Base-by-base conservation (phyloP, 2,329 filamentous ascomycete species). In the Ploettnerulaceae sp. region DNA sequence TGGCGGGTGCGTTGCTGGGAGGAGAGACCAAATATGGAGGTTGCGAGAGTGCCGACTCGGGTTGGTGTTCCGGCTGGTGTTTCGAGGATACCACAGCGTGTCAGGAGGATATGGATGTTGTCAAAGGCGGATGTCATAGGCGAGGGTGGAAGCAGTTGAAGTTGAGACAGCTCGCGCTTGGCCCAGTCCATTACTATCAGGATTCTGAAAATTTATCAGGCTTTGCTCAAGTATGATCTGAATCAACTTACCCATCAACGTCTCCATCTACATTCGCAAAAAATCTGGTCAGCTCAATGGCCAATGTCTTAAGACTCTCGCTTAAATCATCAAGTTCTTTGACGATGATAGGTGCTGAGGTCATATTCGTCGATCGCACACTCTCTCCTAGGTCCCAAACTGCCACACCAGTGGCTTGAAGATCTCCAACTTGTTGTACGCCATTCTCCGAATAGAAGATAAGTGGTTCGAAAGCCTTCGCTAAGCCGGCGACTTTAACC, bases 101-200 rank as follows among this genome's bases (percentile, higher is more conserved):
- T 84, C 47, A 95, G 76, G 29, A 91, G 68, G 57, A 78, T 82
- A 71, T 95, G 87, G 37, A 95, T 71, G 63, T 94, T 95, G 66
- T 89, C 86, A 63, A 89, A 89, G 33, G 85, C 78, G 9, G 81
- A 80, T 14, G 83, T 79, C 17, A 94, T 69, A 2, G 81, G 76
- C 33, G 76, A 78, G 1, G 77, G 75, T 5, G 81, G 79, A 15
- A 76, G 69, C 17, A 73, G 72, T 51, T 81, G 77, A 47, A 93
- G 71, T 35, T 82, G 81, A 50, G 81, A 74, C 11, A 97, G 78
- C 65, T 96, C 89, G 55, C 89, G 82, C 61, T 85, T 85, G 11
- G 89, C 87, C 91, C 91, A 96, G 63, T 95, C 89, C 89, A 97
- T 96, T 41, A 94, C 89, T 51, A 93, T 84, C 26, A 97, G 75